A percentile compares a stretch with the other conserved stretches of the same genome.
Evolutionary conservation across 1,284 basidiomycete species (phyloP).

Genomic region (Tilletia walkeri): DNA sequence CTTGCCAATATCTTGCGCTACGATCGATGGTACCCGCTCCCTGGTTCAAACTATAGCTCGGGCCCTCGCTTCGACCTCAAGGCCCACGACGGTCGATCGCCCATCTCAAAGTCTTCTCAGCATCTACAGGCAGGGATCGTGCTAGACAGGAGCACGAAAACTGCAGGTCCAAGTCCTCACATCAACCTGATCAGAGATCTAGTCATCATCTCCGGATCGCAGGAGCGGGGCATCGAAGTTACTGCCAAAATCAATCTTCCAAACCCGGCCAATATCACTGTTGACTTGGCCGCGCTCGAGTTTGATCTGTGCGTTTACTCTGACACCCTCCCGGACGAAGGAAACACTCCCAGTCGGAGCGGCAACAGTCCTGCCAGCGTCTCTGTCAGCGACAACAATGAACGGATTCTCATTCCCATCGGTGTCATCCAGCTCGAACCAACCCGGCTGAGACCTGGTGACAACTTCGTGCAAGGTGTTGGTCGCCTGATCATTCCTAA

Average conservation of each 20-base stretch:
- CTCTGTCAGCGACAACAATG: too few relatives aligned
- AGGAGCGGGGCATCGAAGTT: conserved; percentile 6
- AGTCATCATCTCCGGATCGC: background rate
- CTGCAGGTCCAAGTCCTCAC: too few relatives aligned
- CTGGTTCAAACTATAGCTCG: background rate
- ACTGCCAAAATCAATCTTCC: conserved; percentile 5
- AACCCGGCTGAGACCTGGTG: background rate
- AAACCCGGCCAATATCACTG: conserved; percentile 10
- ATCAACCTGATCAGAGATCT: background rate
- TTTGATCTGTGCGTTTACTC: background rate
- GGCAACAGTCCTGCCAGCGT: background rate
- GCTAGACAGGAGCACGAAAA: too few relatives aligned
- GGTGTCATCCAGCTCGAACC: conserved; percentile 3
- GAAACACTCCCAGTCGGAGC: background rate
- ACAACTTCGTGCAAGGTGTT: background rate
- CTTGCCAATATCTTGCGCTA: background rate
- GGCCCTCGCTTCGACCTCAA: background rate
- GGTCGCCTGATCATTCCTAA: background rate
- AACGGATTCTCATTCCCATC: background rate
- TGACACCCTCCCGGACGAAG: background rate
- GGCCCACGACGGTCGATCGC: too few relatives aligned
- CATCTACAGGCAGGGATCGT: too few relatives aligned
- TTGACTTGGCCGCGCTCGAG: conserved; percentile 9
- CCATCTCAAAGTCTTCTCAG: too few relatives aligned
- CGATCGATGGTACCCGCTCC: background rate